phyloP scores from a whole-genome alignment of 306 rosid genomes.

The Vachellia pachyceras region DNA sequence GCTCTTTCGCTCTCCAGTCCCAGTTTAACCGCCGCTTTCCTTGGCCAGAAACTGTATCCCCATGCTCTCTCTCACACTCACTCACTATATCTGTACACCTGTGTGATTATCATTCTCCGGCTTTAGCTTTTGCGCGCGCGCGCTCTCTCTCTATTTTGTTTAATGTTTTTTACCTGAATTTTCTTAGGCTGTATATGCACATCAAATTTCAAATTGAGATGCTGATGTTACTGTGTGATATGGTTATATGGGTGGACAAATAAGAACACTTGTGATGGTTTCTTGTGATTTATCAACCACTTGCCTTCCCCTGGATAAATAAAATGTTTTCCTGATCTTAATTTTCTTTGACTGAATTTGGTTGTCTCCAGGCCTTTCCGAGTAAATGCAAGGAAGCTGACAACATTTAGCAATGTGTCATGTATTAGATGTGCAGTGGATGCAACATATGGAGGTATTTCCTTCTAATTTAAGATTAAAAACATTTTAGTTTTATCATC shows the following conservation, averaged over 20 bases:
- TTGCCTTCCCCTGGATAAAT: background rate
- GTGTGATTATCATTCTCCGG: background rate
- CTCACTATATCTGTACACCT: background rate
- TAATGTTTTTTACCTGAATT: background rate
- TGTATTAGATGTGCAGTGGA: conserved; percentile 68
- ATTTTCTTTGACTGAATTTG: background rate
- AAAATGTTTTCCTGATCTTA: background rate
- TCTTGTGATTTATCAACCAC: background rate
- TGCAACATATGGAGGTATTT: conserved; percentile 77
- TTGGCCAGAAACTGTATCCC: conserved; percentile 60
- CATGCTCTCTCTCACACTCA: conserved; percentile 18
- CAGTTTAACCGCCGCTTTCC: conserved; percentile 55
- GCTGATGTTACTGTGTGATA: background rate
- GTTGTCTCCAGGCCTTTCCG: conserved; percentile 49
- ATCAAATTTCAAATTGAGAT: background rate
- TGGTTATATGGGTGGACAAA: background rate
- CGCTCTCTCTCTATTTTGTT: background rate
- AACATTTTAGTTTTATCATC: background rate
- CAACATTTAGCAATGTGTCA: conserved; percentile 10
- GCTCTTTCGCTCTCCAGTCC: conserved; percentile 61
- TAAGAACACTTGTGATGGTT: background rate
- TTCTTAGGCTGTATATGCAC: background rate
- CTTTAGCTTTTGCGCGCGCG: background rate
- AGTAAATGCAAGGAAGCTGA: conserved; percentile 39
- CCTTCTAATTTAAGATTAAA: background rate